phyloP scores from a whole-genome alignment of 1,284 basidiomycete species.

The Tilletia indica region DNA sequence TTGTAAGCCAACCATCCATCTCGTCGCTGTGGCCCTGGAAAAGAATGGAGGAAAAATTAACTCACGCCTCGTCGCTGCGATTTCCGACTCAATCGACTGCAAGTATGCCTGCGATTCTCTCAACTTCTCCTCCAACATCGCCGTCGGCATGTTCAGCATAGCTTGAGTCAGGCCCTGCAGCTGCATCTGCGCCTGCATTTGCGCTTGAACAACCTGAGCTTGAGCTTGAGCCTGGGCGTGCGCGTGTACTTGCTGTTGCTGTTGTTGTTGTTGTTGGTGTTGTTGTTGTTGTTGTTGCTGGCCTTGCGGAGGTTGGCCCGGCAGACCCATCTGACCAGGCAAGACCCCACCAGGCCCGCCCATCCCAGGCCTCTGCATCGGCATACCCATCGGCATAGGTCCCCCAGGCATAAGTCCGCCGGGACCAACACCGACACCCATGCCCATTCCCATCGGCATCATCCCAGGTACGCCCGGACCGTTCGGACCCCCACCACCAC shows the following conservation, averaged over 20 bases:
- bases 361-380: conserved; percentile 2
- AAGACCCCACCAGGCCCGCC: not conserved
- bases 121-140: conserved; percentile 43
- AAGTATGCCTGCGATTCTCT: conserved; percentile 42
- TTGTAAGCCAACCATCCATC: too few species aligned
- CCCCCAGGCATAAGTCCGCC: not conserved
- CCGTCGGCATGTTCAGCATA: conserved; percentile 21
- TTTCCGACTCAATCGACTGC: conserved; percentile 40
- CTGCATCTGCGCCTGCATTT: conserved; percentile 11
- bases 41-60: not conserved
- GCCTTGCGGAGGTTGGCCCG: not conserved
- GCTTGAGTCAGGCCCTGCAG: too few species aligned
- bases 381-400: conserved; percentile 10
- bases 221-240: not conserved
- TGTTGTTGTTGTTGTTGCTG: not conserved
- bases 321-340: not conserved
- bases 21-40: too few species aligned
- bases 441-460: conserved; percentile 3
- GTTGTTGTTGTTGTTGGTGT: not conserved
- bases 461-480: not conserved
- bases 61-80: conserved; percentile 31
- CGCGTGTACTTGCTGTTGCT: not conserved
- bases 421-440: not conserved
- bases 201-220: not conserved
- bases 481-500: not conserved